These are phyloP conservation scores for Syzygium aqueum DNA, from an alignment of 345 rosid species.

Conservation along the genomic window DNA sequence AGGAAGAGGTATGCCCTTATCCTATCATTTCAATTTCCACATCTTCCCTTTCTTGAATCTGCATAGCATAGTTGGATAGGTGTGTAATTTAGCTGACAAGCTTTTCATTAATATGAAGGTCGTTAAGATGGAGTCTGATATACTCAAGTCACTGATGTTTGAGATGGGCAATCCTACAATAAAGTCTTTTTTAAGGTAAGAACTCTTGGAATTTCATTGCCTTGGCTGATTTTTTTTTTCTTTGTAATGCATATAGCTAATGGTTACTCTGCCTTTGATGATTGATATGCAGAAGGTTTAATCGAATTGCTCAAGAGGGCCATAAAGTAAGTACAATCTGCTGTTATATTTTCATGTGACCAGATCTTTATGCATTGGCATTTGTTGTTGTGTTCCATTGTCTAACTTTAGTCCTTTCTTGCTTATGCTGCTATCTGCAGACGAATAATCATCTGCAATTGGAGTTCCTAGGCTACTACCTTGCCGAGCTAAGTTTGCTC, in stretches of 20 bases:
- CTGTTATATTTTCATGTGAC: not conserved
- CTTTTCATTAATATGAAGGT: conserved; percentile 22
- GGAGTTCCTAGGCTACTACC: conserved; percentile 53
- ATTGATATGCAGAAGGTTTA: conserved; percentile 30
- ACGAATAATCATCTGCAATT: conserved; percentile 29
- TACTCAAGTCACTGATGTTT: conserved; percentile 41
- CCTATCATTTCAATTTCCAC: not conserved
- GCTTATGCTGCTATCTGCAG: not conserved
- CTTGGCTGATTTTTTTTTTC: not conserved
- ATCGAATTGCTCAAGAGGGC: conserved; percentile 29
- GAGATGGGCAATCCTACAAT: conserved; percentile 57
- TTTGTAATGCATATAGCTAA: not conserved
- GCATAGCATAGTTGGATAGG: not conserved
- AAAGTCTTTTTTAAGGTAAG: conserved; percentile 47
- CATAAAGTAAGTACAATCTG: conserved; percentile 20
- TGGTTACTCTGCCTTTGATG: not conserved
- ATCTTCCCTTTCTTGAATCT: not conserved
- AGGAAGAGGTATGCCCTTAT: conserved; percentile 27
- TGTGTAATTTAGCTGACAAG: not conserved
- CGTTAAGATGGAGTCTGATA: conserved; percentile 45
- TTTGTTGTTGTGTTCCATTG: not conserved
- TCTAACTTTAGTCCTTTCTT: not conserved
- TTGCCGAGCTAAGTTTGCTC: conserved; percentile 63
- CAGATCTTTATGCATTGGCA: not conserved
- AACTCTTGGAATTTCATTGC: not conserved